Evolutionary conservation across 441 rosid genomes (phyloP).

Genomic region (Oxalis stricta): DNA sequence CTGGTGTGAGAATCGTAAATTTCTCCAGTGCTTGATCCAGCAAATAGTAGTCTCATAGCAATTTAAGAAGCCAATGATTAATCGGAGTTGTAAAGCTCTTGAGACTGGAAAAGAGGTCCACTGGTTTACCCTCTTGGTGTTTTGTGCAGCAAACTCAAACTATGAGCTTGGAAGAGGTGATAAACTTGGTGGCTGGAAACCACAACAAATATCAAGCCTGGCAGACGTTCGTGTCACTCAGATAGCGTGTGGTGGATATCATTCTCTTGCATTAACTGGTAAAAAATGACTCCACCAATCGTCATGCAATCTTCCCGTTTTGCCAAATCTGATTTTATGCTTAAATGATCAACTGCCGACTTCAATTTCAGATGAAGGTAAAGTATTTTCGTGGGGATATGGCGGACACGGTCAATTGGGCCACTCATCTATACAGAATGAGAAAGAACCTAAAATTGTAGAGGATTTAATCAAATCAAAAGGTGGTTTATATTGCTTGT

Average conservation of each 20-base stretch:
- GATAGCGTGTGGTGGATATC: conserved; percentile 85
- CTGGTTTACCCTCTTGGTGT: not conserved
- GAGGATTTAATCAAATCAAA: conserved; percentile 20
- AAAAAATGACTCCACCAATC: conserved; percentile 11
- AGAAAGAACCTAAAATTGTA: not conserved
- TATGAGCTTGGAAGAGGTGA: conserved; percentile 88
- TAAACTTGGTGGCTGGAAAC: conserved; percentile 75
- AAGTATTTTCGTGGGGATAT: conserved; percentile 87
- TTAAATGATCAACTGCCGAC: too few relatives aligned
- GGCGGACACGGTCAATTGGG: conserved; percentile 93
- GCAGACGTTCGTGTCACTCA: conserved; percentile 42
- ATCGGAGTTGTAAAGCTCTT: not conserved
- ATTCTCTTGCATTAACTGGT: conserved; percentile 84
- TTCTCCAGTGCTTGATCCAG: too few relatives aligned
- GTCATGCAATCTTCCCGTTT: too few relatives aligned
- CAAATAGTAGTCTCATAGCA: not conserved
- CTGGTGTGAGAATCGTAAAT: too few relatives aligned
- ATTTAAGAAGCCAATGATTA: not conserved
- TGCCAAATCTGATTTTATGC: too few relatives aligned
- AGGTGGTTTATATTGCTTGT: conserved; percentile 43
- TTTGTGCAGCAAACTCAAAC: conserved; percentile 64
- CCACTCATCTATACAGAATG: conserved; percentile 9
- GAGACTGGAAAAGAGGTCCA: too few relatives aligned
- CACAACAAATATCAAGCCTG: conserved; percentile 54
- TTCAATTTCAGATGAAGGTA: not conserved